Conservation (phyloP, 2,329 filamentous ascomycete species). For the Coniochaeta sp. region DNA sequence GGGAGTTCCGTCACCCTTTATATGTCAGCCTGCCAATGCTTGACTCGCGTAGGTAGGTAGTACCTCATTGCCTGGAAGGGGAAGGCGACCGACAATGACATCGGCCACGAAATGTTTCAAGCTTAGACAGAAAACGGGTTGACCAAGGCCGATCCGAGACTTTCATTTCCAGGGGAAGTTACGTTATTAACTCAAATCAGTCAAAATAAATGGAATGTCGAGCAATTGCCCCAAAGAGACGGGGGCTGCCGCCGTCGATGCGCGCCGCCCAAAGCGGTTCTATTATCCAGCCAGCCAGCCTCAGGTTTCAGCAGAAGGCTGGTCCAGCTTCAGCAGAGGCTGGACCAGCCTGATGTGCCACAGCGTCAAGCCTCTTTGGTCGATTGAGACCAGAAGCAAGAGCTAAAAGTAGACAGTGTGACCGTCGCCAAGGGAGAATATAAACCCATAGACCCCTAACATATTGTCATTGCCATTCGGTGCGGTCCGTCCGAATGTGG, state of each 20-base stretch:
- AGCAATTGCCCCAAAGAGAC: background rate
- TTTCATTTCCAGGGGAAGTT: constrained; percentile 1
- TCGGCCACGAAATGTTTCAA: background rate
- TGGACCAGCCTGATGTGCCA: background rate
- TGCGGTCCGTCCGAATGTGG: background rate
- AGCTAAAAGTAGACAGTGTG: no score
- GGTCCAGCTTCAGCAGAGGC: background rate
- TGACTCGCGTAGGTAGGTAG: background rate
- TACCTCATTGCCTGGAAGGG: background rate
- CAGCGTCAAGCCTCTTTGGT: background rate
- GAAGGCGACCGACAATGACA: background rate
- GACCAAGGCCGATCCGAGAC: background rate
- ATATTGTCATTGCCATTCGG: background rate
- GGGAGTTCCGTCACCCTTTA: background rate
- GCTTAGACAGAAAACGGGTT: background rate
- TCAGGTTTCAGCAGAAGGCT: background rate
- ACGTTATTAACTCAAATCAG: background rate
- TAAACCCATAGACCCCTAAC: no score
- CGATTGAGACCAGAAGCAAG: background rate
- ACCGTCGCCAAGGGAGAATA: background rate
- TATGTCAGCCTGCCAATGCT: background rate
- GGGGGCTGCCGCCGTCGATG: background rate
- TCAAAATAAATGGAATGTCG: no score
- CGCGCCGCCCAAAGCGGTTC: background rate
- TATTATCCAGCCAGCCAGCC: constrained; percentile 2